A percentile compares a stretch with the other conserved stretches of the same genome.
Evolutionary conservation across 2,329 filamentous ascomycete genomes (phyloP).

Genomic region (Aureobasidium namibiae): DNA sequence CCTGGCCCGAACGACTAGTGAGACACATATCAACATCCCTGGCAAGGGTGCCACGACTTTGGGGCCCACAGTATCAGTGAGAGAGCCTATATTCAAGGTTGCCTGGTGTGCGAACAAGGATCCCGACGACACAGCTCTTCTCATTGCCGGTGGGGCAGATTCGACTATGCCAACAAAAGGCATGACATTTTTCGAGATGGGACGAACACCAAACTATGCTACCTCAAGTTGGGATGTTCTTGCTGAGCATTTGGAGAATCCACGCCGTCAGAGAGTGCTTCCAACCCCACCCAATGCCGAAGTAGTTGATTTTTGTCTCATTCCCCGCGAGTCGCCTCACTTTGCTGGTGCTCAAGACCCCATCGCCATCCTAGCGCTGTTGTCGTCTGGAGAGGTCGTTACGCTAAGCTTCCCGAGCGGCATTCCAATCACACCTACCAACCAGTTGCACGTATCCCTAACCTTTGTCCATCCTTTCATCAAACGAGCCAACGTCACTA

Average conservation of each 20-base stretch:
- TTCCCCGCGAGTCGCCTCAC: constrained; percentile 76
- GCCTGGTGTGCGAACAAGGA: constrained; percentile 93
- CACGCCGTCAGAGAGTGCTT: constrained; percentile 62
- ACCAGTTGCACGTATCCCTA: constrained; percentile 81
- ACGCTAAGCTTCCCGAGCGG: constrained; percentile 90
- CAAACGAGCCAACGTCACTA: constrained; percentile 61
- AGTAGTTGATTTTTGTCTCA: constrained; percentile 70
- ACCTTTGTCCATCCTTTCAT: constrained; percentile 88
- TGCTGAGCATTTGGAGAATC: constrained; percentile 67
- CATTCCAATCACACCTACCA: constrained; percentile 82
- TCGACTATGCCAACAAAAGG: constrained; percentile 62
- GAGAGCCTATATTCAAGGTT: constrained; percentile 69
- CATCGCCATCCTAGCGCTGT: constrained; percentile 68
- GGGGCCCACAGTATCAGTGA: constrained; percentile 46
- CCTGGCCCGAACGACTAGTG: constrained; percentile 71
- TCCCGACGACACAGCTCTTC: constrained; percentile 81
- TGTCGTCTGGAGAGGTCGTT: constrained; percentile 80
- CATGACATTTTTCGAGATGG: constrained; percentile 82
- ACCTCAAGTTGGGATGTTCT: constrained; percentile 86
- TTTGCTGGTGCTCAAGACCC: constrained; percentile 86
- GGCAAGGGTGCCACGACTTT: constrained; percentile 20
- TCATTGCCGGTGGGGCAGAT: constrained; percentile 74
- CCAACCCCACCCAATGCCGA: constrained; percentile 70
- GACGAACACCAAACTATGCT: constrained; percentile 78
- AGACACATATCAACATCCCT: constrained; percentile 64